Percentiles rank a stretch among this genome's conserved stretches.
These are phyloP conservation scores for Candida mesenterica DNA, from an alignment of 1,139 yeast genomes.

Conservation along the genomic window DNA sequence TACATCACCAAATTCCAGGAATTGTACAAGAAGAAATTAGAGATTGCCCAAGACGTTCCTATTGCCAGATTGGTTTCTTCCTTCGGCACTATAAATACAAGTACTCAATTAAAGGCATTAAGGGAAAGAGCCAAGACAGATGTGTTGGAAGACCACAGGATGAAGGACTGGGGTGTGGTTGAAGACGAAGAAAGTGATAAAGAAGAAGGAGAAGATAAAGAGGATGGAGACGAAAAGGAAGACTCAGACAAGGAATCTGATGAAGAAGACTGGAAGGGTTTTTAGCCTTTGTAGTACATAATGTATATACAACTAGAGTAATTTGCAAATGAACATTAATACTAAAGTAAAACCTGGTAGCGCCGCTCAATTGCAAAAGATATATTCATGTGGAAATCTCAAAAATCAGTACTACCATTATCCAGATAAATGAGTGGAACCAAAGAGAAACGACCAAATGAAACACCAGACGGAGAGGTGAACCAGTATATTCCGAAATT, in stretches of 20 bases:
- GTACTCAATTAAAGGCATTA: constrained; percentile 59
- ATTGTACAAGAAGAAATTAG: constrained; percentile 22
- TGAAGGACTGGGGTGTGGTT: constrained; percentile 63
- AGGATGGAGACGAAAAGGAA: constrained; percentile 17
- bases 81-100: constrained; percentile 50
- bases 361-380: constrained; percentile 1
- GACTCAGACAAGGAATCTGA: constrained; percentile 17
- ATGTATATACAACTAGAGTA: background rate
- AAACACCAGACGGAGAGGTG: constrained; percentile 8
- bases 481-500: constrained; percentile 19
- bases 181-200: constrained; percentile 24
- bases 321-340: too few relatives aligned
- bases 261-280: constrained; percentile 54
- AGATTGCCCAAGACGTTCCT: constrained; percentile 50
- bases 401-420: background rate
- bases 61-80: constrained; percentile 55
- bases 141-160: constrained; percentile 61
- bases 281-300: constrained; percentile 18
- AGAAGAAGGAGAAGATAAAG: constrained; percentile 21
- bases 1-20: constrained; percentile 28
- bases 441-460: background rate
- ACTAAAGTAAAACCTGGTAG: too few relatives aligned
- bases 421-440: background rate
- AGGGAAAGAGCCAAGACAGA: constrained; percentile 66
- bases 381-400: background rate